Conservation (phyloP, 1,284 basidiomycete species). For the Marasmius oreades region DNA sequence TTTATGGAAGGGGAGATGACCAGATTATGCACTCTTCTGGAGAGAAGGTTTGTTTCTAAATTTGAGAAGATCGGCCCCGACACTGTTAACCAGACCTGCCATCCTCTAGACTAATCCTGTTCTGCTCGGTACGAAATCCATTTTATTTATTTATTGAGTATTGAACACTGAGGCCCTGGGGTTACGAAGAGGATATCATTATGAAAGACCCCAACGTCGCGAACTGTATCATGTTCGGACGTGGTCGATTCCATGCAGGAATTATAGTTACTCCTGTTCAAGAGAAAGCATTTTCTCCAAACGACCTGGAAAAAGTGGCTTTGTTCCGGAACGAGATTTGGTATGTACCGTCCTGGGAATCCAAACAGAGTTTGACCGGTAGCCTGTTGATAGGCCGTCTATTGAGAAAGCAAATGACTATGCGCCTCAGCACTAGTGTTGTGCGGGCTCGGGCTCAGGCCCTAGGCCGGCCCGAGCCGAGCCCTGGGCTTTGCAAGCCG, state of each 20-base stretch:
- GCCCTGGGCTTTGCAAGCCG: too few relatives aligned
- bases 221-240: neutral
- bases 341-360: too few relatives aligned
- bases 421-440: constrained; percentile 5
- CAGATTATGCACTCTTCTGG: constrained; percentile 40
- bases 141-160: neutral
- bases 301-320: neutral
- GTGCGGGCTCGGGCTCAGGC: too few relatives aligned
- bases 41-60: constrained; percentile 32
- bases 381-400: neutral
- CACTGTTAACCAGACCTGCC: neutral
- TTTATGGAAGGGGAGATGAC: constrained; percentile 36
- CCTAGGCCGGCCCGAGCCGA: too few relatives aligned
- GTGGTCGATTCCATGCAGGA: neutral
- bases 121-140: neutral
- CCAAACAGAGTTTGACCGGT: too few relatives aligned
- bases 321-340: neutral
- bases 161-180: neutral
- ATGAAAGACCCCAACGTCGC: neutral
- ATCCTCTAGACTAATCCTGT: neutral
- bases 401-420: neutral
- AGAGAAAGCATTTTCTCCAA: neutral
- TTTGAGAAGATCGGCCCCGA: neutral
- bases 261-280: neutral
- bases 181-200: neutral